These are phyloP conservation scores for Pythium volutum DNA, from an alignment of 352 stramenopile species.

Conservation along the genomic window DNA sequence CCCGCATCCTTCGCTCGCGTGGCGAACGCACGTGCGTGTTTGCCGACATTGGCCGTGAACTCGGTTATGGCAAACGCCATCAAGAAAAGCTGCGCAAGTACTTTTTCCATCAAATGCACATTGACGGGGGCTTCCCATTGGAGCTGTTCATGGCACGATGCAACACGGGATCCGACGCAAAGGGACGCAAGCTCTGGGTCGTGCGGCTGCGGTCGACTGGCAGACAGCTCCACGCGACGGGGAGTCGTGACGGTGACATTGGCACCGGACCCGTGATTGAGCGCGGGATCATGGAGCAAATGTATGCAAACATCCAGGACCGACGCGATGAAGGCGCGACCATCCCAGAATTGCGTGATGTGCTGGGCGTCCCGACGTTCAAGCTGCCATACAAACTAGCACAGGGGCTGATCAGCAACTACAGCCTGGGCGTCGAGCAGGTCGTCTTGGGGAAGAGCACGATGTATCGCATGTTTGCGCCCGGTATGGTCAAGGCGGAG, in stretches of 20 bases:
- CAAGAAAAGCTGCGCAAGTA: constrained; percentile 82
- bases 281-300: constrained; percentile 79
- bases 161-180: constrained; percentile 54
- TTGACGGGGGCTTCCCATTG: constrained; percentile 53
- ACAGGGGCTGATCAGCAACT: constrained; percentile 76
- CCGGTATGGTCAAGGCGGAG: constrained; percentile 22
- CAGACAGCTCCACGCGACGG: neutral
- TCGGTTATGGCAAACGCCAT: constrained; percentile 71
- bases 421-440: constrained; percentile 73
- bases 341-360: constrained; percentile 75
- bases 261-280: constrained; percentile 50
- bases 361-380: constrained; percentile 78
- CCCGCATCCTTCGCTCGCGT: constrained; percentile 56
- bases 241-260: constrained; percentile 1
- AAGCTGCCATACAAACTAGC: constrained; percentile 81
- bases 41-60: constrained; percentile 79
- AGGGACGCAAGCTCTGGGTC: constrained; percentile 79
- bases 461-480: constrained; percentile 83
- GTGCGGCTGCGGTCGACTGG: constrained; percentile 41
- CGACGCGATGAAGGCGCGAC: constrained; percentile 49
- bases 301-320: constrained; percentile 58
- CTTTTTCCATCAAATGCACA: constrained; percentile 73
- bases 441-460: constrained; percentile 77
- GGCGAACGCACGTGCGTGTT: constrained; percentile 75
- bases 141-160: constrained; percentile 82